These are phyloP conservation scores for Raffaelea arxii DNA, from an alignment of 2,329 filamentous ascomycete species.

Conservation along the genomic window DNA sequence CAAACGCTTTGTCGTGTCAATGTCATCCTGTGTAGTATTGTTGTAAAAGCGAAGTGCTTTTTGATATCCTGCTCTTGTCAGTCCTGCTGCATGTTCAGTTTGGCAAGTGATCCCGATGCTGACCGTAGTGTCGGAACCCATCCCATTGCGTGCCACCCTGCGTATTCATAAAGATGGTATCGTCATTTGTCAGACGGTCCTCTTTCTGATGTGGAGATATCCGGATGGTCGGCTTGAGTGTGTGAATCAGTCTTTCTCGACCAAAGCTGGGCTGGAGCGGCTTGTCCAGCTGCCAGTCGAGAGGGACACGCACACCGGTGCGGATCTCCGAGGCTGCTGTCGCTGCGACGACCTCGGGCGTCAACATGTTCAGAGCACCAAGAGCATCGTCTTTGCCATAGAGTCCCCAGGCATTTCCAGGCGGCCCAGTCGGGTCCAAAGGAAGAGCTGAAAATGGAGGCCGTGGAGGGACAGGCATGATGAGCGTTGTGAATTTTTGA, in stretches of 20 bases:
- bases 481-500: too few relatives aligned
- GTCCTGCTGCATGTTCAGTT: too few relatives aligned
- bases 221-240: constrained; percentile 31
- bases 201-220: too few relatives aligned
- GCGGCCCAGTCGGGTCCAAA: constrained; percentile 13
- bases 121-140: constrained; percentile 32
- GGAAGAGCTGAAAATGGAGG: constrained; percentile 15
- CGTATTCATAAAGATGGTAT: constrained; percentile 37
- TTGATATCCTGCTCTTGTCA: too few relatives aligned
- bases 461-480: constrained; percentile 24
- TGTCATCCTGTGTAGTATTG: constrained; percentile 4
- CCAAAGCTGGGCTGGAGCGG: constrained; percentile 27
- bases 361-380: constrained; percentile 16
- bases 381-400: constrained; percentile 35
- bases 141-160: constrained; percentile 40
- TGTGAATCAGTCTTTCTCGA: too few relatives aligned
- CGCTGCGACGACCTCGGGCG: constrained; percentile 9
- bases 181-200: too few relatives aligned
- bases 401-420: constrained; percentile 33
- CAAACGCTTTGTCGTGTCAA: constrained; percentile 5
- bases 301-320: constrained; percentile 45
- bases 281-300: constrained; percentile 49
- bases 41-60: constrained; percentile 10
- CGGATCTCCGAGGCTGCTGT: constrained; percentile 37
- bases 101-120: too few relatives aligned